phyloP scores from a whole-genome alignment of 768 basidiomycete species.

The Baorangia bicolor region DNA sequence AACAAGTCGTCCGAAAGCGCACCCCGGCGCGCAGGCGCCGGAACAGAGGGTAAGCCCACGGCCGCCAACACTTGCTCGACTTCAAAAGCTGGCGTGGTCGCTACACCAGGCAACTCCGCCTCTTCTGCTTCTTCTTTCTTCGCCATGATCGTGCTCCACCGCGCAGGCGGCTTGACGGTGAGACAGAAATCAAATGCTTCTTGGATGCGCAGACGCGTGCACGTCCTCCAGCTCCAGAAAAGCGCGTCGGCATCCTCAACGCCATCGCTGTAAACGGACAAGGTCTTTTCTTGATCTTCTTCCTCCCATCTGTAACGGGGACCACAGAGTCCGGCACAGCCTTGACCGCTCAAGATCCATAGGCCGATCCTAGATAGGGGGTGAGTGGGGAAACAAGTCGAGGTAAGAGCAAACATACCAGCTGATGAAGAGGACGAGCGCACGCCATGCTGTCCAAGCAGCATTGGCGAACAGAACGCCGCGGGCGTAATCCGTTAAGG shows the following conservation, averaged over 20 bases:
- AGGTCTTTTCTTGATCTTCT: slow-evolving; percentile 62
- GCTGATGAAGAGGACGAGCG: slow-evolving; percentile 64
- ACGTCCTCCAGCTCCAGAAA: slow-evolving; percentile 78
- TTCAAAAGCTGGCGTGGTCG: slow-evolving; percentile 39
- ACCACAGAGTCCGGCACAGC: slow-evolving; percentile 80
- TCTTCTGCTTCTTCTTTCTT: slow-evolving; percentile 32
- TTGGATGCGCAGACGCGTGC: slow-evolving; percentile 66
- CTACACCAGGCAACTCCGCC: slow-evolving; percentile 24
- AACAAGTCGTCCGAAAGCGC: slow-evolving; percentile 68
- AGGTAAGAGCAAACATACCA: slow-evolving; percentile 43
- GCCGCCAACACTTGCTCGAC: slow-evolving; percentile 60
- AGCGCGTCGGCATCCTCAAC: slow-evolving; percentile 47
- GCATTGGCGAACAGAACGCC: slow-evolving; percentile 79
- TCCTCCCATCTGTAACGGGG: slow-evolving; percentile 86
- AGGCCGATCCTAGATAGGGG: slow-evolving; percentile 58
- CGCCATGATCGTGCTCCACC: slow-evolving; percentile 36
- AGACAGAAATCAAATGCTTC: slow-evolving; percentile 84
- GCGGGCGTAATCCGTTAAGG: slow-evolving; percentile 72
- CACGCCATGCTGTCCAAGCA: slow-evolving; percentile 77
- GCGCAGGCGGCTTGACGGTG: slow-evolving; percentile 37
- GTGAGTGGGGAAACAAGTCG: not conserved
- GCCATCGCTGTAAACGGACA: slow-evolving; percentile 48
- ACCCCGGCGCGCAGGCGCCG: slow-evolving; percentile 55
- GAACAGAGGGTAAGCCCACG: slow-evolving; percentile 49
- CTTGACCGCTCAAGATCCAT: slow-evolving; percentile 75